Conservation (phyloP, 257 asterid species). For the Nicotiana knightiana region DNA sequence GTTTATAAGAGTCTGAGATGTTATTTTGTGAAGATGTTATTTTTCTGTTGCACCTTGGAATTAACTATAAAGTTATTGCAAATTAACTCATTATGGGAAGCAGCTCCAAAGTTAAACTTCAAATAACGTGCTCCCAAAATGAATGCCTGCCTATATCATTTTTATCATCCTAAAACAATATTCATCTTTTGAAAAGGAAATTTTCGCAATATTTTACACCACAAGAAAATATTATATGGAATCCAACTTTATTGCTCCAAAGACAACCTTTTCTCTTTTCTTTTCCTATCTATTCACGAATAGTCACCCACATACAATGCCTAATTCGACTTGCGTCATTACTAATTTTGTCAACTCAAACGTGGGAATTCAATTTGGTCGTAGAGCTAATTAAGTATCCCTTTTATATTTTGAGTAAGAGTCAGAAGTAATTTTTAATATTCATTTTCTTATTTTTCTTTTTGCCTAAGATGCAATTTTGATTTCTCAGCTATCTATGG, state of each 20-base stretch:
- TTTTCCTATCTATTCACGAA: background rate
- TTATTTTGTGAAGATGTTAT: background rate
- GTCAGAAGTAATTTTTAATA: background rate
- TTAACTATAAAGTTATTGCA: background rate
- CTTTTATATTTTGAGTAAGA: background rate
- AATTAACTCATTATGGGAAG: background rate
- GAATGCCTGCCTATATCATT: background rate
- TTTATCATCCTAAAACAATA: background rate
- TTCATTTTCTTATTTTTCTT: background rate
- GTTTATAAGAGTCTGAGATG: background rate
- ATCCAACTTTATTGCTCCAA: background rate
- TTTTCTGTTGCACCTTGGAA: background rate
- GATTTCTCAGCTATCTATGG: constrained; percentile 11
- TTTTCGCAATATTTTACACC: background rate
- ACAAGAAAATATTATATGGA: background rate
- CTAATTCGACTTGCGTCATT: background rate
- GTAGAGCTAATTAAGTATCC: background rate
- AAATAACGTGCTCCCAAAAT: background rate
- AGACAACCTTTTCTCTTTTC: background rate
- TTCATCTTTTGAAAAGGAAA: too few relatives aligned
- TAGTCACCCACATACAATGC: background rate
- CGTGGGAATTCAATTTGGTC: background rate
- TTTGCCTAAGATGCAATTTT: background rate
- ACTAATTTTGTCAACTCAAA: background rate
- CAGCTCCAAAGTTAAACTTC: background rate